Base-by-base conservation (phyloP, 108 stramenopile species). In the Cylindrotheca fusiformis region DNA sequence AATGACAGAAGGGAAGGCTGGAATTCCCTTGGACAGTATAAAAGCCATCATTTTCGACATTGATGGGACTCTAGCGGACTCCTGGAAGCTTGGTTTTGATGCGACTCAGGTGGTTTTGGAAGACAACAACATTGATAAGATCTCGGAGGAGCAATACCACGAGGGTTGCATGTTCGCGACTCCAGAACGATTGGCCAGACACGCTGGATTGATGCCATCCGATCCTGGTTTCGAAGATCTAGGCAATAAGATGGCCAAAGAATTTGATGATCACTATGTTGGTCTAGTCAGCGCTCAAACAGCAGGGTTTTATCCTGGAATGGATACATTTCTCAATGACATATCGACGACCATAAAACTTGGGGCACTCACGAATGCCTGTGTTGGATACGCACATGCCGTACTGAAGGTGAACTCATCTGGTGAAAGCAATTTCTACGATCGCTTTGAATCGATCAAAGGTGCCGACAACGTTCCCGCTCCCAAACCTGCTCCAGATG, bases 11-110 rank as follows among this genome's bases (percentile, higher is more conserved):
- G 14, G 14, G 10, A 41, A 14, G 10, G 14, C 6, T 41, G 36
- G 14, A 41, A 10, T 41, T 41, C 10, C 8, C 51, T 56, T 74
- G 5, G 14, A 41, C 14, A 41, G 14, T 41, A 14, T 41, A 6
- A 65, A 79, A 29, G 91, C 80, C 0, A 54, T 93, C 32, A 78
- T 93, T 26, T 93, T 87, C 60, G 91, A 93, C 67, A 80, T 93
- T 48, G 91, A 93, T 53, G 91, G 91, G 4, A 93, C 91, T 2
- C 63, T 93, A 49, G 91, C 88, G 4, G 88, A 93, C 65, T 87
- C 85, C 8, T 89, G 87, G 86, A 85, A 86, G 48, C 62, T 93
- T 47, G 88, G 91, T 19, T 93, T 65, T 55, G 86, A 88, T 67
- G 91, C 91, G 6, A 93, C 91, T 0, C 57, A 73, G 17, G 75